phyloP scores from a whole-genome alignment of 495 filamentous ascomycete species.

The Aspergillus funiculosus region DNA sequence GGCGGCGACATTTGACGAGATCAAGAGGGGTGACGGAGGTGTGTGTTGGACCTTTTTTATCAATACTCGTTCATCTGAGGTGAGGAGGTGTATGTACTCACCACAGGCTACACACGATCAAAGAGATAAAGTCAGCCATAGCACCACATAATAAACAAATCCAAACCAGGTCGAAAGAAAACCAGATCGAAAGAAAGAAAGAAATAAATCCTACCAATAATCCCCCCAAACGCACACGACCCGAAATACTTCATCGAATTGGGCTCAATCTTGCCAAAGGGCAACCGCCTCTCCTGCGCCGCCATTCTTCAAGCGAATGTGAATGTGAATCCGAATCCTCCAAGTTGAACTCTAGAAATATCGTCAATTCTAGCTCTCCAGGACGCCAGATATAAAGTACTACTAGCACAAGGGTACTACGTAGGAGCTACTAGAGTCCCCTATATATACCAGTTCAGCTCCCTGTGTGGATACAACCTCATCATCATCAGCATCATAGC shows the following conservation, averaged over 20 bases:
- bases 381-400: too few species aligned
- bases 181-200: neutral
- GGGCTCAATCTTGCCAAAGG: slow-evolving; percentile 56
- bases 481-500: too few species aligned
- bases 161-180: neutral
- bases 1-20: slow-evolving; percentile 65
- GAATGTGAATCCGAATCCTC: neutral
- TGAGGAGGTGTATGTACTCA: slow-evolving; percentile 20
- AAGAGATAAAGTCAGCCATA: neutral
- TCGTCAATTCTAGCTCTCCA: too few species aligned
- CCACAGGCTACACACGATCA: slow-evolving; percentile 48
- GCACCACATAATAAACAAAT: too few species aligned
- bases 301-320: slow-evolving; percentile 33
- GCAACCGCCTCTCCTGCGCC: slow-evolving; percentile 35
- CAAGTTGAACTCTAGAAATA: too few species aligned
- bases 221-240: slow-evolving; percentile 58
- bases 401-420: neutral
- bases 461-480: too few species aligned
- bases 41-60: slow-evolving; percentile 43
- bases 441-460: too few species aligned
- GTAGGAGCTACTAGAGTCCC: too few species aligned
- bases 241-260: slow-evolving; percentile 62
- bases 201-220: slow-evolving; percentile 51
- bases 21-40: slow-evolving; percentile 57
- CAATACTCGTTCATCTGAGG: neutral